phyloP scores from a whole-genome alignment of 805 yeast species.

The Wickerhamia fluorescens region DNA sequence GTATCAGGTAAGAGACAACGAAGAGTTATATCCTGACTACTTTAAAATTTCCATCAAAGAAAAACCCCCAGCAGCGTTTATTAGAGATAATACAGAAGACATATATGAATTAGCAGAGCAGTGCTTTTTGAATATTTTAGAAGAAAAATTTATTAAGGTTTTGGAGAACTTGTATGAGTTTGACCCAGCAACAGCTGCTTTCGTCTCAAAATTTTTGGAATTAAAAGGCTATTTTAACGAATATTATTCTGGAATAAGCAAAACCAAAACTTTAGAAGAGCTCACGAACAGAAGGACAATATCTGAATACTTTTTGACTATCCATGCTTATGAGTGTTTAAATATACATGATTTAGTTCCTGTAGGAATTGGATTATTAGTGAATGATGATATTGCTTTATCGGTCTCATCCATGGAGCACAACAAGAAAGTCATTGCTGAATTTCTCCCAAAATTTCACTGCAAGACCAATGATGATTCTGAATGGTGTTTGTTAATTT shows the following conservation, averaged over 20 bases:
- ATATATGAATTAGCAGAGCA: slow-evolving; percentile 17
- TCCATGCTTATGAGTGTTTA: slow-evolving; percentile 49
- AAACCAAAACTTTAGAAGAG: slow-evolving; percentile 7
- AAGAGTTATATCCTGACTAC: slow-evolving; percentile 25
- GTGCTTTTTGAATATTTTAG: slow-evolving; percentile 48
- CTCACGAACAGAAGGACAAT: slow-evolving; percentile 22
- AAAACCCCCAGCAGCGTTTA: slow-evolving; percentile 24
- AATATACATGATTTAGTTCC: slow-evolving; percentile 51
- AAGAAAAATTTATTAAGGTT: slow-evolving; percentile 49
- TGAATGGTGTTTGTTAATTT: slow-evolving; percentile 70
- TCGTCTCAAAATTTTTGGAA: slow-evolving; percentile 54
- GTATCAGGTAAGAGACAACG: slow-evolving; percentile 49
- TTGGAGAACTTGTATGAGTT: slow-evolving; percentile 52
- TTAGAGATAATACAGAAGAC: slow-evolving; percentile 24
- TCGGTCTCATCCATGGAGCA: slow-evolving; percentile 32
- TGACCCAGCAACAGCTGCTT: slow-evolving; percentile 59
- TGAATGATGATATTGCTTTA: slow-evolving; percentile 33
- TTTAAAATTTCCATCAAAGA: slow-evolving; percentile 26
- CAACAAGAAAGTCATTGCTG: slow-evolving; percentile 38
- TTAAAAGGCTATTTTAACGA: slow-evolving; percentile 50
- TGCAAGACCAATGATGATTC: slow-evolving; percentile 66
- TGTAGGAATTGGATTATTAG: slow-evolving; percentile 59
- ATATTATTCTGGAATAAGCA: slow-evolving; percentile 20
- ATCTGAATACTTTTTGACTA: slow-evolving; percentile 50
- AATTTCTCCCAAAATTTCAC: slow-evolving; percentile 52